Conservation (phyloP, 345 rosid genomes). For the Euphorbia lathyris region DNA sequence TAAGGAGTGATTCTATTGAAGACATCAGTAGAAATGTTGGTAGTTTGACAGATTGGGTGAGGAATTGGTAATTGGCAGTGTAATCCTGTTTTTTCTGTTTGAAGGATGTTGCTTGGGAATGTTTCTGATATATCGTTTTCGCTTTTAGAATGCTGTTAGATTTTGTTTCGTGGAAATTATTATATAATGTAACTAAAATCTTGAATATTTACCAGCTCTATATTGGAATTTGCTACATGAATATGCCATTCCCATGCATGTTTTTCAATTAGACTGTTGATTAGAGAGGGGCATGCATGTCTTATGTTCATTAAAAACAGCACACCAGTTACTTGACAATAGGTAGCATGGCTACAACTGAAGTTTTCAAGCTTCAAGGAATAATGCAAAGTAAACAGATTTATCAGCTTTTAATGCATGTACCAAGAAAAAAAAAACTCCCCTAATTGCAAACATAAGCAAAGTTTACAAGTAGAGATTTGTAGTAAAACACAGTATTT, state of each 20-base stretch:
- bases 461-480: no score
- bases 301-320: no score
- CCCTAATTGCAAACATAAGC: no score
- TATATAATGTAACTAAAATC: neutral
- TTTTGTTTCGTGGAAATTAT: neutral
- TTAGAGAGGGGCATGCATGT: no score
- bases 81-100: neutral
- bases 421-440: no score
- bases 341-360: no score
- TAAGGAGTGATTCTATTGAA: slow-evolving; percentile 61
- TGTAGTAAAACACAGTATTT: no score
- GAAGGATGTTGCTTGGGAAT: neutral
- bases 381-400: no score
- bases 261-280: neutral
- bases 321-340: no score
- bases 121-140: neutral
- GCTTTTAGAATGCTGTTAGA: neutral
- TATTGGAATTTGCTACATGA: neutral
- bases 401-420: no score
- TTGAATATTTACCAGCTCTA: slow-evolving; percentile 2
- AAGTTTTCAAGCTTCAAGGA: no score
- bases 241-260: neutral
- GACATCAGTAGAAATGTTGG: slow-evolving; percentile 61
- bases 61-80: slow-evolving; percentile 35
- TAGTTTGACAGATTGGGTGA: slow-evolving; percentile 56